phyloP scores from a whole-genome alignment of 345 rosid species.

The Fremontodendron californicum region DNA sequence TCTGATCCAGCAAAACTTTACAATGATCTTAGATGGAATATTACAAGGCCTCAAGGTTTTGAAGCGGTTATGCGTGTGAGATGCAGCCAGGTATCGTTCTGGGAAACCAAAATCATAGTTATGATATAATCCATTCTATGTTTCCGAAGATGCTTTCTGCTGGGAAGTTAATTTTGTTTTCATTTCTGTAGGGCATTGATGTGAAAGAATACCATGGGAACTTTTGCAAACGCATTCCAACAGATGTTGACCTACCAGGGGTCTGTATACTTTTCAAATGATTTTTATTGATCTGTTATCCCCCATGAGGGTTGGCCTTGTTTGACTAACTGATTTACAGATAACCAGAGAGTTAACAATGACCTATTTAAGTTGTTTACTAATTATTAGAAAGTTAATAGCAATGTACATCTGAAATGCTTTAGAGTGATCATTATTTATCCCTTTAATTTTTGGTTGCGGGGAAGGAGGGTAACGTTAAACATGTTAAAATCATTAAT shows the following conservation, averaged over 20 bases:
- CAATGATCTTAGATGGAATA: constrained; percentile 96
- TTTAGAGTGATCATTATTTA: neutral
- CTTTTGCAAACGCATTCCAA: constrained; percentile 94
- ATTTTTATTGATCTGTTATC: neutral
- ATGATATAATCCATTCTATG: neutral
- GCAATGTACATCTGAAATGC: neutral
- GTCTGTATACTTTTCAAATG: constrained; percentile 43
- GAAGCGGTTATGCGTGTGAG: constrained; percentile 97
- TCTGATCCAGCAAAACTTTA: constrained; percentile 90
- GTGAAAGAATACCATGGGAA: constrained; percentile 88
- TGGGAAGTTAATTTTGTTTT: constrained; percentile 11
- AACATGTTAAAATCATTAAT: neutral
- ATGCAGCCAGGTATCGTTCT: constrained; percentile 71
- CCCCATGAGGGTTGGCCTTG: neutral
- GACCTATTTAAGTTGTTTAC: neutral
- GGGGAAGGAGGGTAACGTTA: neutral
- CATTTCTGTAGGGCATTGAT: constrained; percentile 68
- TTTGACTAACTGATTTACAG: neutral
- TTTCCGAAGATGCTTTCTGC: neutral
- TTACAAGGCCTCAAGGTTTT: constrained; percentile 94
- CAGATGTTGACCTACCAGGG: constrained; percentile 90
- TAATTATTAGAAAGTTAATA: neutral
- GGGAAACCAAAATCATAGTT: neutral
- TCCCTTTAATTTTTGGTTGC: neutral
- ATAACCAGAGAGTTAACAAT: neutral